Percentiles rank a stretch among this genome's conserved stretches.
phyloP scores from a whole-genome alignment of 73 alveolate species.

The Paramecium biaurelia region DNA sequence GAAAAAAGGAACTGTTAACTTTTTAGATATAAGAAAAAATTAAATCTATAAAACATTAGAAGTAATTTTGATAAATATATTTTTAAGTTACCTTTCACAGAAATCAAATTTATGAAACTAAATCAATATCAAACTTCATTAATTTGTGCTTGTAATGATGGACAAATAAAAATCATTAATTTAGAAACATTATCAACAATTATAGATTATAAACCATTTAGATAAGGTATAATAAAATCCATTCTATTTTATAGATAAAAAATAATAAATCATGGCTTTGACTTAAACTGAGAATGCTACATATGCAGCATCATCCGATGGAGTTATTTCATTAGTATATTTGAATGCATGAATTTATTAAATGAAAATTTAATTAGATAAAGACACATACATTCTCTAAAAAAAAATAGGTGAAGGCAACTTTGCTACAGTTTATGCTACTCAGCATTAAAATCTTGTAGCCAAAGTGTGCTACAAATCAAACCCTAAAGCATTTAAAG shows the following conservation, averaged over 20 bases:
- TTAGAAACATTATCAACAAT: constrained; percentile 9
- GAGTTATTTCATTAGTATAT: constrained; percentile 42
- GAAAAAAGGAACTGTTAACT: constrained; percentile 33
- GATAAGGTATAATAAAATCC: not conserved
- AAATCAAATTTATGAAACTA: not conserved
- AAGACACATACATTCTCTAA: not conserved
- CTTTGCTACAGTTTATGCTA: constrained; percentile 32
- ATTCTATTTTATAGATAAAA: not conserved
- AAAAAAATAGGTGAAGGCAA: constrained; percentile 38
- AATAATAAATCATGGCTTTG: not conserved
- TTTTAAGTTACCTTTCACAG: not conserved
- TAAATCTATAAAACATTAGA: constrained; percentile 38
- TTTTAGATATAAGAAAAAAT: constrained; percentile 37
- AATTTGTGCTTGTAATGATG: constrained; percentile 46
- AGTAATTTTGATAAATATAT: not conserved
- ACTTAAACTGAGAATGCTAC: constrained; percentile 37
- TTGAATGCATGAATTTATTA: constrained; percentile 16
- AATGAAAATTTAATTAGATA: constrained; percentile 9
- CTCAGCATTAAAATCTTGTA: not conserved
- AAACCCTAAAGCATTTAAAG: constrained; percentile 37
- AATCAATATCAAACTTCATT: not conserved
- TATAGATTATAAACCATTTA: constrained; percentile 24
- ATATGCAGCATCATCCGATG: constrained; percentile 53
- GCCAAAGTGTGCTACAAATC: constrained; percentile 15
- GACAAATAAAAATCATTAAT: not conserved